Percentiles rank a stretch among this genome's conserved stretches.
Conservation (phyloP, 2,329 filamentous ascomycete genomes). For the Ceratocystis alfenasii region DNA sequence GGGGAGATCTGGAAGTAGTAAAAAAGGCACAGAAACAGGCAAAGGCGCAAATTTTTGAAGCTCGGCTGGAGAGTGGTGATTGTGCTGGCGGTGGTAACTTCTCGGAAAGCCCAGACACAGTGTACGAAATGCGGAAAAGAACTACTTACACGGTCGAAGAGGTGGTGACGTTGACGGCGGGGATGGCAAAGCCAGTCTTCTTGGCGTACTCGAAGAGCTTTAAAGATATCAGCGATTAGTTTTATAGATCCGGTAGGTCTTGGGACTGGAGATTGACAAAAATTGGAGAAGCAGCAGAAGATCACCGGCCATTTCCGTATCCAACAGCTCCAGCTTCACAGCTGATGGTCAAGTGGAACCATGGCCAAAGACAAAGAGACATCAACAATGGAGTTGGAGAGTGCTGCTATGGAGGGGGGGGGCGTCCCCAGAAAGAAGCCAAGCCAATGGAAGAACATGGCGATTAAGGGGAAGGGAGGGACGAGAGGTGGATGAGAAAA, state of each 20-base stretch:
- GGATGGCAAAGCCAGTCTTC: slow-evolving; percentile 78
- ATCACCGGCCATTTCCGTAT: neutral
- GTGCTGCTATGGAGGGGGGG: neutral
- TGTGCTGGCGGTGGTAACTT: neutral
- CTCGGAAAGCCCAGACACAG: neutral
- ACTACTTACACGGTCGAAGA: slow-evolving; percentile 48
- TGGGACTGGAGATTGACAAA: neutral
- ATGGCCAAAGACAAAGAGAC: neutral
- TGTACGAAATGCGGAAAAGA: neutral
- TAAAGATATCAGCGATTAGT: neutral
- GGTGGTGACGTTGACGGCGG: slow-evolving; percentile 86
- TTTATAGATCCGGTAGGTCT: neutral
- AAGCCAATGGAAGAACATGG: neutral
- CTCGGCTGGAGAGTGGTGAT: neutral
- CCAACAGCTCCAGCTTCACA: neutral
- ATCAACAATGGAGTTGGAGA: too few species aligned
- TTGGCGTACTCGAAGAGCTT: slow-evolving; percentile 79
- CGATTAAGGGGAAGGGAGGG: neutral
- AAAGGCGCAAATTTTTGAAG: neutral
- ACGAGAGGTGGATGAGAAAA: neutral
- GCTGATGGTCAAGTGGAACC: neutral
- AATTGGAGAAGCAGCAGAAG: neutral
- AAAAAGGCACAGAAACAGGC: neutral
- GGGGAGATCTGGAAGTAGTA: neutral
- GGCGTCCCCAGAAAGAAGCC: neutral